phyloP scores from a whole-genome alignment of 2,329 filamentous ascomycete genomes.

The Paraphaeosphaeria sporulosa region DNA sequence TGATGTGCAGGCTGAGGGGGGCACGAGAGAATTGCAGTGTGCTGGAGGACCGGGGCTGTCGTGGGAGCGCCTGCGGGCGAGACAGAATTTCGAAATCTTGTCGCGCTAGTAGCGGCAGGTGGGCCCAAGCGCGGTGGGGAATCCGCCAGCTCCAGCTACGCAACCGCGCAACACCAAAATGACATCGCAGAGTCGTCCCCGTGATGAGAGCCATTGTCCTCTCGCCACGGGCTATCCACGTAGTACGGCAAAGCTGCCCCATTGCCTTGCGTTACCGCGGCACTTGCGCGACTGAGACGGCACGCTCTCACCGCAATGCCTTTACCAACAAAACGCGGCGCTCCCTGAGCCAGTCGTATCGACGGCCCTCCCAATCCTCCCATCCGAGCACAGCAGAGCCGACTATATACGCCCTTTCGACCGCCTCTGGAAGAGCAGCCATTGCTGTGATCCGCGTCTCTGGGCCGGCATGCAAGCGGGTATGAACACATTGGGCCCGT shows the following conservation, averaged over 20 bases:
- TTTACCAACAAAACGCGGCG: slow-evolving; percentile 7
- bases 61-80: background rate
- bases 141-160: slow-evolving; percentile 9
- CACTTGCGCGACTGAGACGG: background rate
- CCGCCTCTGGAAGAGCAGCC: slow-evolving; percentile 82
- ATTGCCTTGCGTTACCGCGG: background rate
- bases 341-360: slow-evolving; percentile 22
- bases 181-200: slow-evolving; percentile 28
- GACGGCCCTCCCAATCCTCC: slow-evolving; percentile 19
- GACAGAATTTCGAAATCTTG: slow-evolving; percentile 8
- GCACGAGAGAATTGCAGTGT: background rate
- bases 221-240: slow-evolving; percentile 21
- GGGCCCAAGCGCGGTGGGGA: slow-evolving; percentile 30
- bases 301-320: slow-evolving; percentile 7
- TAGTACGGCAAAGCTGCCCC: background rate
- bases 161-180: slow-evolving; percentile 25
- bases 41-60: too few species aligned
- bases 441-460: slow-evolving; percentile 92
- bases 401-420: slow-evolving; percentile 93
- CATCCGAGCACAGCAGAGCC: slow-evolving; percentile 28
- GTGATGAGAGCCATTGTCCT: slow-evolving; percentile 45
- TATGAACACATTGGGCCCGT: slow-evolving; percentile 44
- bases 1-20: slow-evolving; percentile 12
- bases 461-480: slow-evolving; percentile 75
- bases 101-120: slow-evolving; percentile 15